Evolutionary conservation across 2,329 filamentous ascomycete genomes (phyloP).

Genomic region (Hypoxylon rubiginosum): DNA sequence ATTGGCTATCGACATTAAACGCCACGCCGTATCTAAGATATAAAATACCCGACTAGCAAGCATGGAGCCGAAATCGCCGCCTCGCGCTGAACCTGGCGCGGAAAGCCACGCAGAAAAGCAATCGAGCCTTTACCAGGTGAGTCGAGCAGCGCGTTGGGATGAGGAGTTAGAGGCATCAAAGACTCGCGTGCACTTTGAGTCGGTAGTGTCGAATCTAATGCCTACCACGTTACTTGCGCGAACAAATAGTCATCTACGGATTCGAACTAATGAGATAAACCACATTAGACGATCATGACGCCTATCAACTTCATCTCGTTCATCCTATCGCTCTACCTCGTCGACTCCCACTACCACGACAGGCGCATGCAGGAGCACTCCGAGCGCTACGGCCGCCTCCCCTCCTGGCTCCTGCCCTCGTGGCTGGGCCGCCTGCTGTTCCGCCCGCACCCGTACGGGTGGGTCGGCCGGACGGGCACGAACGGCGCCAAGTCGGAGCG

Average conservation of each 20-base stretch:
- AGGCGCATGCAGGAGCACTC: constrained; percentile 59
- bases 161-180: not conserved
- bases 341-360: constrained; percentile 70
- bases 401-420: constrained; percentile 47
- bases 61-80: constrained; percentile 32
- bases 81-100: constrained; percentile 21
- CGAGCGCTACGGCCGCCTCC: constrained; percentile 30
- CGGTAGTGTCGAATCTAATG: not conserved
- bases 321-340: constrained; percentile 72
- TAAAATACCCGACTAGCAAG: not conserved
- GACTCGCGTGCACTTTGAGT: not conserved
- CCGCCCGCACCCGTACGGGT: constrained; percentile 57
- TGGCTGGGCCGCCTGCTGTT: constrained; percentile 61
- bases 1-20: not conserved
- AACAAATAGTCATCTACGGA: not conserved
- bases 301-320: constrained; percentile 75
- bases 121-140: constrained; percentile 46
- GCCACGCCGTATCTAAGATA: not conserved
- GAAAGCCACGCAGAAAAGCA: too few relatives aligned
- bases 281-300: constrained; percentile 66
- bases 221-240: not conserved
- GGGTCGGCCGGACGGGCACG: constrained; percentile 39
- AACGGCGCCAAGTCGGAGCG: constrained; percentile 41
- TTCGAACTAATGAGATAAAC: constrained; percentile 15
- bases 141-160: constrained; percentile 9